Base-by-base conservation (phyloP, 1,284 basidiomycete genomes). In the Agaricales sp. region DNA sequence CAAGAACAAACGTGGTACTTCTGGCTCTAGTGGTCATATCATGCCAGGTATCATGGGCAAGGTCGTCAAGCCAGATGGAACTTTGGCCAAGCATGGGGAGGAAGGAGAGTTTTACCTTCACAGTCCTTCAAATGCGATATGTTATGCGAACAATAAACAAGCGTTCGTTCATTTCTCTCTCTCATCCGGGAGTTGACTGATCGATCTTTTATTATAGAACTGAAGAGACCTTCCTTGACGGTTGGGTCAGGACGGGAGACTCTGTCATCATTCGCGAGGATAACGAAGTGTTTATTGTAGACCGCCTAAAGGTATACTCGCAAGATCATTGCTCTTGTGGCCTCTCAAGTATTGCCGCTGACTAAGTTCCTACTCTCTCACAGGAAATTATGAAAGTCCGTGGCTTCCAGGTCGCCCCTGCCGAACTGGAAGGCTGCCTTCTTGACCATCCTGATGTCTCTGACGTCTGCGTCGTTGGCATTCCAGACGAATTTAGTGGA, bases 381-480 rank as follows among this genome's bases (percentile, higher is more conserved):
- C 45, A 77, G 74, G 78, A 78, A 65, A 75, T 78, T 41, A 73
- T 79, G 69, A 79, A 79, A 60, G 68, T 84, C 52, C 71, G 68
- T 56, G 82, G 80, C 1, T 82, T 80, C 58, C 80, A 85, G 60
- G 78, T 79, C 2, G 77, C 81, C 0, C 81, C 80, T 1, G 79
- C 81, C 2, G 83, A 87, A 55, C 66, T 87, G 2, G 84, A 87
- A 57, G 83, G 84, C 2, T 83, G 80, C 56, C 58, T 89, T 20
- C 63, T 89, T 13, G 74, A 76, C 51, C 84, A 89, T 55, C 66
- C 74, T 0, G 83, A 84, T 55, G 79, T 92, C 2, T 69, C 69
- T 1, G 82, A 90, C 51, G 73, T 70, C 1, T 88, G 87, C 53
- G 86, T 92, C 3, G 82, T 92, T 14, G 80, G 85, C 2, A 62